A percentile compares a stretch with the other conserved stretches of the same genome.
phyloP scores from a whole-genome alignment of 148 eudicot species.

The Vaccinium macrocarpon region DNA sequence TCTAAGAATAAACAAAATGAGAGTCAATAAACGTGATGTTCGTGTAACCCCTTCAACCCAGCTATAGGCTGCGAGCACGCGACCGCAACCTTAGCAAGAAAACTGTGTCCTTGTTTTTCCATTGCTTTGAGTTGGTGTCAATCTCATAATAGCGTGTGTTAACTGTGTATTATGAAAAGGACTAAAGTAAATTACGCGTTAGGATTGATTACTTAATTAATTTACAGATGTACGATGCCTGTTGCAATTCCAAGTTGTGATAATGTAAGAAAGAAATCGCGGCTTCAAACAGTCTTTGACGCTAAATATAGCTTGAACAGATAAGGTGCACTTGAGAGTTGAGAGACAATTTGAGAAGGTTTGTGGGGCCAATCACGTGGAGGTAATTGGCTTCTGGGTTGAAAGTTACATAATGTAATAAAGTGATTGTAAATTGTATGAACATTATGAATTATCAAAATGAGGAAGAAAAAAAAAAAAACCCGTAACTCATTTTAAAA shows the following conservation, averaged over 20 bases:
- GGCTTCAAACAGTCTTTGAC: background rate
- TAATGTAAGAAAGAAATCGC: background rate
- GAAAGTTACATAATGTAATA: background rate
- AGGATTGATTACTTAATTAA: background rate
- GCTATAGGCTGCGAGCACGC: background rate
- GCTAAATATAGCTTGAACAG: background rate
- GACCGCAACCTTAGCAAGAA: background rate
- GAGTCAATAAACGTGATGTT: no score
- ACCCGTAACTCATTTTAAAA: no score
- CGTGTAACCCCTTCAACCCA: background rate
- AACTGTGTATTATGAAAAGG: background rate
- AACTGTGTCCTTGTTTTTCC: background rate
- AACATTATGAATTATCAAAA: no score
- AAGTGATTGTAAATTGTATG: background rate
- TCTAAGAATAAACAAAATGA: no score
- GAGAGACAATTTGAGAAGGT: background rate
- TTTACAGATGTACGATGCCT: background rate
- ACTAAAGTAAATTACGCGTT: background rate
- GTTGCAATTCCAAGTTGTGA: constrained; percentile 1
- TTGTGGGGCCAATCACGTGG: constrained; percentile 15
- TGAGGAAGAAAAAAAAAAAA: no score
- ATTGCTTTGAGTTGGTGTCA: background rate
- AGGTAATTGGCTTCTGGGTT: background rate
- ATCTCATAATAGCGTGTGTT: background rate
- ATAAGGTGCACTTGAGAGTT: constrained; percentile 1